Percentiles rank a stretch among this genome's conserved stretches.
These are phyloP conservation scores for Scortechinia acanthostroma DNA, from an alignment of 2,329 filamentous ascomycete species.

Conservation along the genomic window DNA sequence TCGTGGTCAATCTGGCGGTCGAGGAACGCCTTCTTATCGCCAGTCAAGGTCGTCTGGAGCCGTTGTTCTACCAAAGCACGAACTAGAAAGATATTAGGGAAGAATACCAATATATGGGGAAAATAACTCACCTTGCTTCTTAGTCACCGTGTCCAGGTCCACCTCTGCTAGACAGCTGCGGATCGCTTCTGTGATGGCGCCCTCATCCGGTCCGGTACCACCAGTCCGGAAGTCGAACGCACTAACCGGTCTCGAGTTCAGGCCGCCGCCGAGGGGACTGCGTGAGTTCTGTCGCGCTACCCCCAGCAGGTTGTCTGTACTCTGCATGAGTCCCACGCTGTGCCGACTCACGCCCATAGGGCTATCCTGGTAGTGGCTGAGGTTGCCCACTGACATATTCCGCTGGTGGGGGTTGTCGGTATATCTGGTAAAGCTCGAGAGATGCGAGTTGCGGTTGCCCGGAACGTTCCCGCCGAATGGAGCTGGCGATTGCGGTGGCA, in stretches of 20 bases:
- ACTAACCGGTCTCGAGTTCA: neutral
- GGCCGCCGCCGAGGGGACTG: conserved; percentile 29
- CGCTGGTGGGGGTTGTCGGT: conserved; percentile 13
- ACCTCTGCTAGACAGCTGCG: conserved; percentile 77
- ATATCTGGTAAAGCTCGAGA: conserved; percentile 16
- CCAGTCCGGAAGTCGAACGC: conserved; percentile 54
- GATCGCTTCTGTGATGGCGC: conserved; percentile 76
- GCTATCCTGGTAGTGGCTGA: neutral
- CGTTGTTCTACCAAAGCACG: neutral
- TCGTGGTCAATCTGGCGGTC: conserved; percentile 1
- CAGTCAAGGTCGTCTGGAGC: neutral
- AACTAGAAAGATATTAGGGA: conserved; percentile 2
- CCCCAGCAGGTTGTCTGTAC: neutral
- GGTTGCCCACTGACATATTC: neutral
- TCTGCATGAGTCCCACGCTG: neutral
- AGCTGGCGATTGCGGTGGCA: neutral
- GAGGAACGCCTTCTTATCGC: neutral
- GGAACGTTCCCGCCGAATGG: neutral
- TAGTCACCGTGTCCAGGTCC: conserved; percentile 92
- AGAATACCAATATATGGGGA: too few relatives aligned
- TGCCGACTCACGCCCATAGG: neutral
- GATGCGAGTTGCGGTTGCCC: conserved; percentile 1
- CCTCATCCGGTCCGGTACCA: conserved; percentile 66
- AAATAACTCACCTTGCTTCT: conserved; percentile 53
- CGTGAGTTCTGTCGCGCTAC: conserved; percentile 34